Conservation (phyloP, 306 rosid species). For the Prunus mira region DNA sequence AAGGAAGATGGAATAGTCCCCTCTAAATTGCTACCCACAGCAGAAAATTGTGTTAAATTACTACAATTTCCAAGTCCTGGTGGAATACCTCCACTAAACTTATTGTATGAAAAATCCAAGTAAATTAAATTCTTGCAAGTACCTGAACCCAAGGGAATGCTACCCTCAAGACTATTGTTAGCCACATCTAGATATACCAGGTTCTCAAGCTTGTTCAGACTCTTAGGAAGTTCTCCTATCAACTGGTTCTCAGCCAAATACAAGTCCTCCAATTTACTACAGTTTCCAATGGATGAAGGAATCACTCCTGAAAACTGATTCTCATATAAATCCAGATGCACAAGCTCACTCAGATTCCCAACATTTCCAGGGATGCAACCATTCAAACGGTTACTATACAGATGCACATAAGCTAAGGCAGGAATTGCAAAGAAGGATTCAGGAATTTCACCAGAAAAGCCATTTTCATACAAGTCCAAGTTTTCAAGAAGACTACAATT, state of each 20-base stretch:
- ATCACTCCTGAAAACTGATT: conserved; percentile 52
- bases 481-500: conserved; percentile 39
- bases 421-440: conserved; percentile 43
- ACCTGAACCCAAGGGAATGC: conserved; percentile 47
- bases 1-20: conserved; percentile 72
- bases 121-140: conserved; percentile 33
- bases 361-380: conserved; percentile 60
- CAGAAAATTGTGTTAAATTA: conserved; percentile 29
- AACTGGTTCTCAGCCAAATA: conserved; percentile 34
- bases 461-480: conserved; percentile 45
- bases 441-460: conserved; percentile 46
- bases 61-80: conserved; percentile 62
- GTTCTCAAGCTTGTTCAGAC: conserved; percentile 41
- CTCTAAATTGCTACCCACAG: conserved; percentile 33
- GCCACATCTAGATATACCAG: conserved; percentile 33
- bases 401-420: conserved; percentile 20
- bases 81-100: conserved; percentile 61
- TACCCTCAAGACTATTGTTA: conserved; percentile 49
- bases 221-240: conserved; percentile 54
- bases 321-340: conserved; percentile 19
- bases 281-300: conserved; percentile 66
- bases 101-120: conserved; percentile 59
- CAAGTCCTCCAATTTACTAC: conserved; percentile 45
- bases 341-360: conserved; percentile 43
- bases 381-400: conserved; percentile 40